phyloP scores from a whole-genome alignment of 768 basidiomycete genomes.

The Boletus bicolor region DNA sequence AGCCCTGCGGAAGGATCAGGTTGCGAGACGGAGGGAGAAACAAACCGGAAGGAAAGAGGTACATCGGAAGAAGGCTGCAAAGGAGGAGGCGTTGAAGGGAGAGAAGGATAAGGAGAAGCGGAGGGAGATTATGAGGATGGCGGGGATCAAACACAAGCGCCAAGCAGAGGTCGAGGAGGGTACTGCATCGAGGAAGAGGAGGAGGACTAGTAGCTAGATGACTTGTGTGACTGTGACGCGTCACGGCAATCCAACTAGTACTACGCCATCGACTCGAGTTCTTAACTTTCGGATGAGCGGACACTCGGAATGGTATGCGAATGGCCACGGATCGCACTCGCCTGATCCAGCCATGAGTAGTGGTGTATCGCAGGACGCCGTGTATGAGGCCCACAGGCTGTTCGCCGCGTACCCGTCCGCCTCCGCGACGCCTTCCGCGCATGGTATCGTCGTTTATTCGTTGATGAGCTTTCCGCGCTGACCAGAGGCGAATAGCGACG shows the following conservation, averaged over 20 bases:
- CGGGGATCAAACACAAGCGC: conserved; percentile 70
- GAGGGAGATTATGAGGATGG: conserved; percentile 70
- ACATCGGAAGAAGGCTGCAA: conserved; percentile 69
- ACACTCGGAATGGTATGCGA: conserved; percentile 25
- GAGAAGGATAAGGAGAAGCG: conserved; percentile 76
- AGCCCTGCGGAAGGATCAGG: conserved; percentile 87
- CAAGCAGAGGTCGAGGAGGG: conserved; percentile 62
- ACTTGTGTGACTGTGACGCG: conserved; percentile 22
- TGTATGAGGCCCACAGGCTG: conserved; percentile 65
- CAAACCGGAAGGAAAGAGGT: conserved; percentile 73
- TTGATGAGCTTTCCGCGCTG: conserved; percentile 1
- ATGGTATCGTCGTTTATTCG: conserved; percentile 44
- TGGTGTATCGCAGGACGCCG: conserved; percentile 38
- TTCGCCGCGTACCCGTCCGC: conserved; percentile 69
- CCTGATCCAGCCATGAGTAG: conserved; percentile 6
- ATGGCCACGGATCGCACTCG: conserved; percentile 17
- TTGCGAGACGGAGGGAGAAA: conserved; percentile 74
- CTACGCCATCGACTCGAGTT: neutral
- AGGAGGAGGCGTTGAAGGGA: conserved; percentile 55
- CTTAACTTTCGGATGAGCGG: conserved; percentile 22
- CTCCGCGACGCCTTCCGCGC: conserved; percentile 73
- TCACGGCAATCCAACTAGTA: conserved; percentile 8
- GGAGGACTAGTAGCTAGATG: conserved; percentile 35
- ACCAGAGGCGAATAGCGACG: conserved; percentile 46
- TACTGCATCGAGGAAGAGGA: conserved; percentile 45